These are phyloP conservation scores for Trametes sanguinea DNA, from an alignment of 768 basidiomycete species.

Conservation along the genomic window DNA sequence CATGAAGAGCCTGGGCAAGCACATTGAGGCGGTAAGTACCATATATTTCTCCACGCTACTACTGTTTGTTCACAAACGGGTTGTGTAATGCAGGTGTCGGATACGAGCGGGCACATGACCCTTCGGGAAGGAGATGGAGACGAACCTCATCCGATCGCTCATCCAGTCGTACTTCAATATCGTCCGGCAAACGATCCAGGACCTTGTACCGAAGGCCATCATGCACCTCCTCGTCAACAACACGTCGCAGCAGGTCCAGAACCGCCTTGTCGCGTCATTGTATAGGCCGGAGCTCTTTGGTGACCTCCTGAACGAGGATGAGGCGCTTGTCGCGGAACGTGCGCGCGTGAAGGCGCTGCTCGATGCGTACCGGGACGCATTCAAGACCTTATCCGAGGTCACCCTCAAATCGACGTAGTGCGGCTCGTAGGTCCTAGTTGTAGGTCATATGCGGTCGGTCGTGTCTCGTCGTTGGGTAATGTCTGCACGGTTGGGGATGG, in stretches of 20 bases:
- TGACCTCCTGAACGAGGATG: conserved; percentile 93
- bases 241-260: conserved; percentile 96
- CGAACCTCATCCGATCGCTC: conserved; percentile 88
- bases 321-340: conserved; percentile 90
- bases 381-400: conserved; percentile 84
- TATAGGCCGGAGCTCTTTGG: conserved; percentile 95
- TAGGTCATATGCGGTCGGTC: too few species aligned
- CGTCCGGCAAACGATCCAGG: conserved; percentile 94
- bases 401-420: conserved; percentile 61
- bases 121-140: conserved; percentile 97
- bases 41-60: not conserved
- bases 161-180: conserved; percentile 97
- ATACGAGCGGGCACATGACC: conserved; percentile 64
- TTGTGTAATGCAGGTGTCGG: conserved; percentile 46
- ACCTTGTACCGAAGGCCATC: conserved; percentile 95
- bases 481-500: not conserved
- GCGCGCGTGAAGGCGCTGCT: conserved; percentile 90
- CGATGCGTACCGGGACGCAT: conserved; percentile 95
- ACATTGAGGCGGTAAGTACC: conserved; percentile 90
- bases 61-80: not conserved
- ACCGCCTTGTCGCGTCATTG: conserved; percentile 88
- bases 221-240: conserved; percentile 98
- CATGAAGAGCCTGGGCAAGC: conserved; percentile 98
- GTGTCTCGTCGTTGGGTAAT: too few species aligned
- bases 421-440: not conserved